These are phyloP conservation scores for Psilocybe subaeruginosa DNA, from an alignment of 768 basidiomycete genomes.

Conservation along the genomic window DNA sequence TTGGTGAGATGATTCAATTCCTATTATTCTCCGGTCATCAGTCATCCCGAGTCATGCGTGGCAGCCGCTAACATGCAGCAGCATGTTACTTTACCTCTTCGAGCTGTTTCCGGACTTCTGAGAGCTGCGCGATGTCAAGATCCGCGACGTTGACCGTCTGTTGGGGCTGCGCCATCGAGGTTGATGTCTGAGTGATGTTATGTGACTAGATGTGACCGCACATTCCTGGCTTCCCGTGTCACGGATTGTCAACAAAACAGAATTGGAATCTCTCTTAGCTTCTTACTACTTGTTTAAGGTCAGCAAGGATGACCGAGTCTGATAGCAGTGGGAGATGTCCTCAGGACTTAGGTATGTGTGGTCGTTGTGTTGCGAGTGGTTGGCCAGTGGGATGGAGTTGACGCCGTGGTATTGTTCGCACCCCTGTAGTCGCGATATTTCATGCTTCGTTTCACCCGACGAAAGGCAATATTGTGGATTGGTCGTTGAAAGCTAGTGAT, in stretches of 20 bases:
- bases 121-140: conserved; percentile 83
- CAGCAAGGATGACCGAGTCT: conserved; percentile 5
- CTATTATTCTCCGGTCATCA: conserved; percentile 43
- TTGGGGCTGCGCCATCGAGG: conserved; percentile 41
- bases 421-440: conserved; percentile 70
- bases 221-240: neutral
- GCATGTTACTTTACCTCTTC: conserved; percentile 68
- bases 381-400: neutral
- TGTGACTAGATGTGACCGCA: neutral
- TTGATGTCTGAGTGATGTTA: neutral
- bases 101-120: conserved; percentile 88
- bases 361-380: neutral
- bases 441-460: conserved; percentile 87
- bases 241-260: neutral
- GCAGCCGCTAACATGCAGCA: neutral
- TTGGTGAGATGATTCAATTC: conserved; percentile 91
- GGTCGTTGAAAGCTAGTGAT: conserved; percentile 72
- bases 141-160: conserved; percentile 83
- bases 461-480: conserved; percentile 78
- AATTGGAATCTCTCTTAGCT: neutral
- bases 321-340: conserved; percentile 34
- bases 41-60: neutral
- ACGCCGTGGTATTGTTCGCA: too few species aligned
- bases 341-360: conserved; percentile 54
- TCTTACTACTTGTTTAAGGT: neutral